A percentile compares a stretch with the other conserved stretches of the same genome.
Conservation (phyloP, 2,329 filamentous ascomycete species). For the Alternaria rosae region DNA sequence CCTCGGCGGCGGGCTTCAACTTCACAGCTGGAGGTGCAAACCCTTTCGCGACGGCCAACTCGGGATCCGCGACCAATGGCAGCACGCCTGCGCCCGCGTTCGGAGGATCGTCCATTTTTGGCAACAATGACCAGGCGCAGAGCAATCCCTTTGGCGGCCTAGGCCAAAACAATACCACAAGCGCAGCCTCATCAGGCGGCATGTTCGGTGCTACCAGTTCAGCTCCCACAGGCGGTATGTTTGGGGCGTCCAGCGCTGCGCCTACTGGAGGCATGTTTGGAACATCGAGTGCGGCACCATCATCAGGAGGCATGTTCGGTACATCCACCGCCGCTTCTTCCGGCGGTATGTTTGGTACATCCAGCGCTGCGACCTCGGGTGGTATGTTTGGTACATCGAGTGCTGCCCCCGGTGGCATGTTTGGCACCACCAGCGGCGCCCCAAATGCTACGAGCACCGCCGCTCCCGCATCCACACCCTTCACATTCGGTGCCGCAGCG, state of each 20-base stretch:
- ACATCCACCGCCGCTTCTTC: conserved; percentile 1
- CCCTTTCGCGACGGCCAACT: conserved; percentile 30
- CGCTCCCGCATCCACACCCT: conserved; percentile 24
- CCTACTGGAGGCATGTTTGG: conserved; percentile 17
- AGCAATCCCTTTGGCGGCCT: conserved; percentile 32
- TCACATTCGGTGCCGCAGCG: conserved; percentile 25
- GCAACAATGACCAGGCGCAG: conserved; percentile 24
- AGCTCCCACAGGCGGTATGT: conserved; percentile 2
- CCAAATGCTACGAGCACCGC: conserved; percentile 19
- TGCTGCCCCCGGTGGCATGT: conserved; percentile 22
- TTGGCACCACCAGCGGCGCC: conserved; percentile 22
- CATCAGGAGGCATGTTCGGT: conserved; percentile 2
- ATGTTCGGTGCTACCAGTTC: conserved; percentile 11
- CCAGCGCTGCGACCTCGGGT: conserved; percentile 11
- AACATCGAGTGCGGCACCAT: conserved; percentile 2
- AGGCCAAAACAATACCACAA: conserved; percentile 23
- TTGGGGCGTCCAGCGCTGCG: conserved; percentile 12
- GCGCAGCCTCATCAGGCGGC: conserved; percentile 1
- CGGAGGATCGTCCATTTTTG: conserved; percentile 24
- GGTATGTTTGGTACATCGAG: conserved; percentile 27
- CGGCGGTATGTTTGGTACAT: conserved; percentile 23
- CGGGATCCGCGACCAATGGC: conserved; percentile 33
- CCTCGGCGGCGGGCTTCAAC: conserved; percentile 33
- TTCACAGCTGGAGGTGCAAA: conserved; percentile 35
- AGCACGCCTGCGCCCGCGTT: conserved; percentile 19